Base-by-base conservation (phyloP, 805 yeast species). In the Candida nemodendra region DNA sequence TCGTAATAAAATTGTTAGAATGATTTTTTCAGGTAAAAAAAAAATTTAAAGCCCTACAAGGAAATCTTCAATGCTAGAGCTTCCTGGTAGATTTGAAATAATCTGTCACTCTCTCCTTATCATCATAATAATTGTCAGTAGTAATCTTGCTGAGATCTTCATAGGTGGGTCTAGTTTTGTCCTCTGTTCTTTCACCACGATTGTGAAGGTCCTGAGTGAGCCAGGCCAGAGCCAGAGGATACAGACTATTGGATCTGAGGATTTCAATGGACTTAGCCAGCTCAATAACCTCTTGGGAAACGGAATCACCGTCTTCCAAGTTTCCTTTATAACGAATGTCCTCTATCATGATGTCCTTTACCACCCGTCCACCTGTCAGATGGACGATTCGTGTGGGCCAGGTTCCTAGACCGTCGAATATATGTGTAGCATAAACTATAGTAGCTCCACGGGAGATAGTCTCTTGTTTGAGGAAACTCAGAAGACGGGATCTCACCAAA, bases 391-490 rank as follows among this genome's bases (percentile, higher is more conserved):
- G 70, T 26, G 95, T 84, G 19, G 97, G 95, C 96, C 98, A 93
- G 32, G 72, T 70, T 11, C 87, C 88, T 40, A 93, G 72, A 0
- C 99, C 99, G 54, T 93, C 99, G 61, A 93, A 93, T 32, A 93
- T 93, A 56, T 93, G 99, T 0, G 99, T 93, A 3, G 98, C 93
- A 57, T 93, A 93, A 4, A 91, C 79, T 25, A 93, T 86, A 32
- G 89, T 79, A 44, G 95, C 80, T 14, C 72, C 63, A 42, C 98
- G 71, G 0, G 65, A 56, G 33, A 66, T 68, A 4, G 96, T 87
- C 58, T 93, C 99, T n/a, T 63, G 55, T 47, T 72, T 73, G 50
- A 93, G 66, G 57, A 86, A 93, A 1, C 71, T 66, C 45, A 93
- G 66, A 34, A 93, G 65, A 38, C 87, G 71, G 23, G 80, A 77